A percentile compares a stretch with the other conserved stretches of the same genome.
These are phyloP conservation scores for Castanea mollissima DNA, from an alignment of 306 rosid species.

Conservation along the genomic window DNA sequence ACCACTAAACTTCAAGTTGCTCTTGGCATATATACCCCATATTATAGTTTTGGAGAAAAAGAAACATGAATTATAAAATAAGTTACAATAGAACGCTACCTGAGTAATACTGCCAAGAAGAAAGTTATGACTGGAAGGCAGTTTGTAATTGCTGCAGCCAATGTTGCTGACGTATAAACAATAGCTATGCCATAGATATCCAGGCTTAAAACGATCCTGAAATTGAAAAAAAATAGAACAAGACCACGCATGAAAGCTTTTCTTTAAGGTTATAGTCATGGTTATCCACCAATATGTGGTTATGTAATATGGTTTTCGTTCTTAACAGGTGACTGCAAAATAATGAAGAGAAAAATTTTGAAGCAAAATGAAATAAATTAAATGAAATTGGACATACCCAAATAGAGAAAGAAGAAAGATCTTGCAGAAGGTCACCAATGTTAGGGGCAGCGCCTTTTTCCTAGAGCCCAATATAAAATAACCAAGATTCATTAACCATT, in stretches of 20 bases:
- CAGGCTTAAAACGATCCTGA: conserved; percentile 62
- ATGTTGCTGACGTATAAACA: conserved; percentile 64
- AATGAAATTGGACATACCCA: conserved; percentile 47
- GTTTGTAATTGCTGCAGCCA: conserved; percentile 76
- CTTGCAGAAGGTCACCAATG: conserved; percentile 61
- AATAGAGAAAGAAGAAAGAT: conserved; percentile 62
- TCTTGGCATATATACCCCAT: too few relatives aligned
- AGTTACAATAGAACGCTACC: conserved; percentile 26
- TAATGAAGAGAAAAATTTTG: background rate
- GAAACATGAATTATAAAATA: too few relatives aligned
- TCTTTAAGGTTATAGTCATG: background rate
- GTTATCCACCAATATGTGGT: background rate
- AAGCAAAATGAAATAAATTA: background rate
- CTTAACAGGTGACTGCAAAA: background rate
- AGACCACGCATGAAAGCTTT: background rate
- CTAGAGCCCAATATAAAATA: conserved; percentile 14
- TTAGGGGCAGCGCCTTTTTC: conserved; percentile 59
- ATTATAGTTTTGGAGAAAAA: too few relatives aligned
- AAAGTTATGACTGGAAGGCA: conserved; percentile 84
- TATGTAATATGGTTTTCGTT: background rate
- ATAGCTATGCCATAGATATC: conserved; percentile 58
- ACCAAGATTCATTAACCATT: background rate
- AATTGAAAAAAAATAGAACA: background rate
- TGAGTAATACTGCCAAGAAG: conserved; percentile 63
- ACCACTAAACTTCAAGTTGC: too few relatives aligned